These are phyloP conservation scores for Rhizopogon sp. DNA, from an alignment of 768 basidiomycete genomes.

Conservation along the genomic window DNA sequence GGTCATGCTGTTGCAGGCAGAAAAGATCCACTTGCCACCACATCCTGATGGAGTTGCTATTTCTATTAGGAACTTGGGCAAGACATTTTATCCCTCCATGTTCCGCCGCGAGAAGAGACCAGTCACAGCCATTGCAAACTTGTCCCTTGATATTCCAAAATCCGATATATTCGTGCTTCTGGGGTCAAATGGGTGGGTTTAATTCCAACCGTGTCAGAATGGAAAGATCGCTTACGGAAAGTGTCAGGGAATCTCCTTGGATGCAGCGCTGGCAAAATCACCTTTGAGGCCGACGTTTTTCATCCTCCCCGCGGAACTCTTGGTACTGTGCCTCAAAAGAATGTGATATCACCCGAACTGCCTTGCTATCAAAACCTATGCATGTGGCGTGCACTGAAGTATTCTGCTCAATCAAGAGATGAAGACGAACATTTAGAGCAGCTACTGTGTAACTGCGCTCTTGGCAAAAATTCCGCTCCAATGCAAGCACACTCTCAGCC, in stretches of 20 bases:
- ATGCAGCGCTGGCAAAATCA: slow-evolving; percentile 52
- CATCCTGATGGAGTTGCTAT: slow-evolving; percentile 46
- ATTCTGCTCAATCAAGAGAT: slow-evolving; percentile 36
- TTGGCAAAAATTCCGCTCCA: slow-evolving; percentile 62
- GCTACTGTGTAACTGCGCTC: slow-evolving; percentile 66
- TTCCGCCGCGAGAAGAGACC: slow-evolving; percentile 41
- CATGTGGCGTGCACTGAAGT: slow-evolving; percentile 72
- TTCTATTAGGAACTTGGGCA: slow-evolving; percentile 54
- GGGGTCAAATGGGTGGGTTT: slow-evolving; percentile 59
- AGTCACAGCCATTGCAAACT: slow-evolving; percentile 61
- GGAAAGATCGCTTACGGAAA: not conserved
- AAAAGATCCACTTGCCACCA: slow-evolving; percentile 14
- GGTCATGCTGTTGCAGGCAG: slow-evolving; percentile 15
- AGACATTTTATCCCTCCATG: slow-evolving; percentile 48
- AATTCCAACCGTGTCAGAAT: not conserved
- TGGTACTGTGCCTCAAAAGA: slow-evolving; percentile 80
- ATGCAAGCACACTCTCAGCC: slow-evolving; percentile 54
- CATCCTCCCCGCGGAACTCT: slow-evolving; percentile 59
- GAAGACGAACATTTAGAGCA: slow-evolving; percentile 57
- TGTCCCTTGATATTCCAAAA: slow-evolving; percentile 66
- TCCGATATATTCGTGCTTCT: slow-evolving; percentile 73
- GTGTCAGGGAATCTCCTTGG: slow-evolving; percentile 48
- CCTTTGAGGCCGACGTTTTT: slow-evolving; percentile 46
- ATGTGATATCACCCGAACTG: slow-evolving; percentile 74
- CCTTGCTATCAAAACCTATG: slow-evolving; percentile 68